Conservation (phyloP, 108 stramenopile genomes). For the Cyclotella kingstonii region DNA sequence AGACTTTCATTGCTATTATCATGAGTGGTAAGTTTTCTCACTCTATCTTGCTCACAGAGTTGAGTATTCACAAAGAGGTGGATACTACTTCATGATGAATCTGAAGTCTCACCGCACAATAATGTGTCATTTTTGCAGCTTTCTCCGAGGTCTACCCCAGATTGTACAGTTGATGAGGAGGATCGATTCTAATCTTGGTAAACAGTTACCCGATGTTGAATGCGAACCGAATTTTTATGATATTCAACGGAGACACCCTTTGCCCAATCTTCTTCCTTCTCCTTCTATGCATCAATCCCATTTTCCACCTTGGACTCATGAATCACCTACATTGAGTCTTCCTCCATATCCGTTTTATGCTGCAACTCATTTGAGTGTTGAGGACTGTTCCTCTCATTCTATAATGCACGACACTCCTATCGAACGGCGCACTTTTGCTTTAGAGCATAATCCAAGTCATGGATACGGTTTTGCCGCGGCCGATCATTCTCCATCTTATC, state of each 20-base stretch:
- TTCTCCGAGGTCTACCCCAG: slow-evolving; percentile 15
- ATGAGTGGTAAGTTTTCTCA: too few species aligned
- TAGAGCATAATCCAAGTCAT: not conserved
- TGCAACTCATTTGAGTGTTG: not conserved
- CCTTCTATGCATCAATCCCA: too few species aligned
- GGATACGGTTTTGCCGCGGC: too few species aligned
- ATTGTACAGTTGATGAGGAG: slow-evolving; percentile 13
- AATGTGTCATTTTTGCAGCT: not conserved
- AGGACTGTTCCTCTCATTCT: not conserved
- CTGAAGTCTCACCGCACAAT: too few species aligned
- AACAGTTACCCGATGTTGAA: slow-evolving; percentile 15
- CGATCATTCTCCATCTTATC: not conserved
- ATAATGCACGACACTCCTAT: not conserved
- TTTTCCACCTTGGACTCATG: not conserved
- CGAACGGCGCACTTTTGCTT: not conserved
- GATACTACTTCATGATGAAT: too few species aligned
- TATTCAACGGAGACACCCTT: slow-evolving; percentile 1
- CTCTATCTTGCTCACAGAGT: not conserved
- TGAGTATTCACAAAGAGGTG: too few species aligned
- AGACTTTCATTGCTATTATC: too few species aligned
- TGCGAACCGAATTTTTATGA: slow-evolving; percentile 25
- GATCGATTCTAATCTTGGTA: slow-evolving; percentile 11
- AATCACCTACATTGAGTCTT: not conserved
- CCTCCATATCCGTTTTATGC: not conserved
- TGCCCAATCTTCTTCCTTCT: too few species aligned